Percentiles rank a stretch among this genome's conserved stretches.
Evolutionary conservation across 1,284 basidiomycete genomes (phyloP).

Genomic region (Coriolopsis trogii): DNA sequence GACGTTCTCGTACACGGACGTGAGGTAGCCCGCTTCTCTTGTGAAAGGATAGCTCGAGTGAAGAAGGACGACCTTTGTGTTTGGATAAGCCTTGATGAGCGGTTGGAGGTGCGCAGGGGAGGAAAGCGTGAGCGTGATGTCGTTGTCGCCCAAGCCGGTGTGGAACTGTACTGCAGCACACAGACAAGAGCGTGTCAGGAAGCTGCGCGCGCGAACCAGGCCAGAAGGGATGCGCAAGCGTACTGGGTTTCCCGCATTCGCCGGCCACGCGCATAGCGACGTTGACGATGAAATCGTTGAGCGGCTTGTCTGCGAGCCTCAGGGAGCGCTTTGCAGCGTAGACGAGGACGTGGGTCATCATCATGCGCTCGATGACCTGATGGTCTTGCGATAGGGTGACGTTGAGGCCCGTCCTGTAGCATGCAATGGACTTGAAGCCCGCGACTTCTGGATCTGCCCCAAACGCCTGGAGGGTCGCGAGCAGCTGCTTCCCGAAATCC

Average conservation of each 20-base stretch:
- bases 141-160: constrained; percentile 76
- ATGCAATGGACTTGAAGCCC: constrained; percentile 74
- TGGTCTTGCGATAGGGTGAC: constrained; percentile 35
- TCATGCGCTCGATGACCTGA: constrained; percentile 14
- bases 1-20: constrained; percentile 70
- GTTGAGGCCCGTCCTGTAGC: constrained; percentile 74
- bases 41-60: constrained; percentile 77
- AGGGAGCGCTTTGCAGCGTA: constrained; percentile 34
- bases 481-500: constrained; percentile 40
- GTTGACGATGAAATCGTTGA: constrained; percentile 72
- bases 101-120: constrained; percentile 71
- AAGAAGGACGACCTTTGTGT: constrained; percentile 64
- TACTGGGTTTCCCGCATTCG: constrained; percentile 59
- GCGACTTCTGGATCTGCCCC: constrained; percentile 54
- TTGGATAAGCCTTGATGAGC: constrained; percentile 62
- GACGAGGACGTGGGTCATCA: constrained; percentile 24
- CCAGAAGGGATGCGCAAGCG: constrained; percentile 4
- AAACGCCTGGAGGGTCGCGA: constrained; percentile 33
- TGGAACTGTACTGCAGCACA: constrained; percentile 75
- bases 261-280: constrained; percentile 54
- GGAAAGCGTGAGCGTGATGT: constrained; percentile 59
- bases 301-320: constrained; percentile 58
- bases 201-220: background rate
- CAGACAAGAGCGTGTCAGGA: too few species aligned
- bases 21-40: constrained; percentile 74